Evolutionary conservation across 805 yeast genomes (phyloP).

Genomic region (Kockiozyma suomiensis): DNA sequence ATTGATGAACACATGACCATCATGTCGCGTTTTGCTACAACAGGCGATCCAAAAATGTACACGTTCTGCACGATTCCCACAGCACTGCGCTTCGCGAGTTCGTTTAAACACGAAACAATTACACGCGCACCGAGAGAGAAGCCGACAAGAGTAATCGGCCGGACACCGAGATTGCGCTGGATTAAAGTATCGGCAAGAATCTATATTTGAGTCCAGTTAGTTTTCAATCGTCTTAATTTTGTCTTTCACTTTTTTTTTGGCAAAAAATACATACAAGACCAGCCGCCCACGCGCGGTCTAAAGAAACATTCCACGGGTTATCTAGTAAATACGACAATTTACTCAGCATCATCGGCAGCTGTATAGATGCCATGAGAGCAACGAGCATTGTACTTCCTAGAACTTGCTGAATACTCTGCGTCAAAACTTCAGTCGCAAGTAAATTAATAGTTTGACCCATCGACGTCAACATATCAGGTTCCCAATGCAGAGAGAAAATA

Average conservation of each 20-base stretch:
- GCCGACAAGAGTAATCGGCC: constrained; percentile 92
- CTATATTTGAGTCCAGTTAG: constrained; percentile 39
- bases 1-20: constrained; percentile 76
- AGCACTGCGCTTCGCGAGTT: constrained; percentile 82
- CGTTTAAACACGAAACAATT: constrained; percentile 84
- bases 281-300: constrained; percentile 97
- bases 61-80: constrained; percentile 89
- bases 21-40: constrained; percentile 77
- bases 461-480: constrained; percentile 93
- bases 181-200: constrained; percentile 89
- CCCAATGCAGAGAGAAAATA: constrained; percentile 89
- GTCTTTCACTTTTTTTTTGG: no score
- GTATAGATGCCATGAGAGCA: constrained; percentile 90
- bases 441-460: constrained; percentile 96
- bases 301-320: constrained; percentile 97
- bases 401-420: constrained; percentile 92
- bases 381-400: constrained; percentile 87
- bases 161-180: constrained; percentile 82
- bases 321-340: constrained; percentile 87
- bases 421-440: constrained; percentile 88
- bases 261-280: constrained; percentile 51
- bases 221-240: no score
- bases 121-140: constrained; percentile 92
- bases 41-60: constrained; percentile 82
- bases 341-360: constrained; percentile 86